Conservation (phyloP, 805 yeast species). For the Ogataea trehaloabstinens region DNA sequence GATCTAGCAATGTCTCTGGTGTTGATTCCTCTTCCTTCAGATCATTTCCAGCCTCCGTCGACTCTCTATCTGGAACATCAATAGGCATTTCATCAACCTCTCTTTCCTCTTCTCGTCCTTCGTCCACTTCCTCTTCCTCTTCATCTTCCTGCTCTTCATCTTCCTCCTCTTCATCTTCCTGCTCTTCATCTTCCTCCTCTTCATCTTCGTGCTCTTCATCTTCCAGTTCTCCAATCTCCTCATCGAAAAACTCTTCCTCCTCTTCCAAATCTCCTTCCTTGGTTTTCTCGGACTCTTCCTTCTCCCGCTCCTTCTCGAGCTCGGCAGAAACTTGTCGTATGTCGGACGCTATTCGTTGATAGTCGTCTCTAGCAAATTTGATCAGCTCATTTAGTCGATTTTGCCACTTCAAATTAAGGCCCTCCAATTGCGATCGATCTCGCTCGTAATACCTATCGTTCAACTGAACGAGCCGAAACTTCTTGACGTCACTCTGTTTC, state of each 20-base stretch:
- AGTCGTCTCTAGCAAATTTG: constrained; percentile 23
- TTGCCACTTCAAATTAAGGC: constrained; percentile 28
- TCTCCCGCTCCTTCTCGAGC: constrained; percentile 15
- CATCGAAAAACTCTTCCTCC: constrained; percentile 11
- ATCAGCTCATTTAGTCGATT: constrained; percentile 21
- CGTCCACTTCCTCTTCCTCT: background rate
- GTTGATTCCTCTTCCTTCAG: background rate
- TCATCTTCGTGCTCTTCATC: constrained; percentile 9
- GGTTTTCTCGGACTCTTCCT: constrained; percentile 8
- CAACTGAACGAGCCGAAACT: constrained; percentile 28
- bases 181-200: constrained; percentile 4
- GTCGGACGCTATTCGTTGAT: constrained; percentile 12
- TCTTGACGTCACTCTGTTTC: constrained; percentile 21
- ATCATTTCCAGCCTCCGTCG: background rate
- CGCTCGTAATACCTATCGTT: constrained; percentile 26
- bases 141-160: constrained; percentile 1
- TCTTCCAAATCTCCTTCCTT: constrained; percentile 14
- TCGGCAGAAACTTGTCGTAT: constrained; percentile 9
- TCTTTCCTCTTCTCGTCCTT: background rate
- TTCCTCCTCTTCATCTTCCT: constrained; percentile 2
- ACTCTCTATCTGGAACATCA: too few species aligned
- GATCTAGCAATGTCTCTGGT: too few species aligned
- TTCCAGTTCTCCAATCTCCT: constrained; percentile 9
- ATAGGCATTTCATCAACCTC: too few species aligned
- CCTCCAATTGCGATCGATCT: constrained; percentile 20